Evolutionary conservation across 441 rosid species (phyloP).

Genomic region (Daphne laureola): DNA sequence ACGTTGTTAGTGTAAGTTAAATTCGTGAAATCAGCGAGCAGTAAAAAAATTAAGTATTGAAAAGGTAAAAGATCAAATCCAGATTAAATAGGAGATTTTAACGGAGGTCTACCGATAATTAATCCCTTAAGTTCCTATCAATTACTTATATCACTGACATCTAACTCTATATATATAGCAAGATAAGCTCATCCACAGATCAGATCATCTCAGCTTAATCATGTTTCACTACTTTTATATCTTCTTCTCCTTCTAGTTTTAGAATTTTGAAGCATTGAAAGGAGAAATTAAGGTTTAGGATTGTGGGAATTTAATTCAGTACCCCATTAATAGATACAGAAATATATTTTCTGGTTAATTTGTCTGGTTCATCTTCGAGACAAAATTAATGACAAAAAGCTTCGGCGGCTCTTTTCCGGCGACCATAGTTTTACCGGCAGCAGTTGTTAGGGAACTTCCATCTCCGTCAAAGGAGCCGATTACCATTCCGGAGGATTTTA

Average conservation of each 20-base stretch:
- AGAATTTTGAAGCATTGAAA: no score
- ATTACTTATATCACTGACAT: no score
- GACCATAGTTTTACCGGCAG: conserved; percentile 3
- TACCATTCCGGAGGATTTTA: background rate
- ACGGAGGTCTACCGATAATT: no score
- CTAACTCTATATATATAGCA: no score
- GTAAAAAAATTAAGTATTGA: no score
- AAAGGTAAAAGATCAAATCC: no score
- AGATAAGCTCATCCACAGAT: background rate
- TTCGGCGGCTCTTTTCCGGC: conserved; percentile 11
- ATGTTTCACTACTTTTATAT: background rate
- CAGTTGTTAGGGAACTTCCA: conserved; percentile 12
- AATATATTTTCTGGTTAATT: background rate
- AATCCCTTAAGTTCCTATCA: no score
- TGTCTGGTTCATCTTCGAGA: conserved; percentile 11
- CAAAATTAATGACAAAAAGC: conserved; percentile 35
- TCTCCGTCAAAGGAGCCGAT: conserved; percentile 29
- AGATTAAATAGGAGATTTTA: no score
- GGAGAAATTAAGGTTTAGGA: background rate
- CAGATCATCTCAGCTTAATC: background rate
- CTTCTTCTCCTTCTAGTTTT: background rate
- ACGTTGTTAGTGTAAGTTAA: no score
- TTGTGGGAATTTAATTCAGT: background rate
- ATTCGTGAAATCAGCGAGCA: no score
- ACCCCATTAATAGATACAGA: background rate